Base-by-base conservation (phyloP, 2,329 filamentous ascomycete genomes). In the Lanzia echinophila region DNA sequence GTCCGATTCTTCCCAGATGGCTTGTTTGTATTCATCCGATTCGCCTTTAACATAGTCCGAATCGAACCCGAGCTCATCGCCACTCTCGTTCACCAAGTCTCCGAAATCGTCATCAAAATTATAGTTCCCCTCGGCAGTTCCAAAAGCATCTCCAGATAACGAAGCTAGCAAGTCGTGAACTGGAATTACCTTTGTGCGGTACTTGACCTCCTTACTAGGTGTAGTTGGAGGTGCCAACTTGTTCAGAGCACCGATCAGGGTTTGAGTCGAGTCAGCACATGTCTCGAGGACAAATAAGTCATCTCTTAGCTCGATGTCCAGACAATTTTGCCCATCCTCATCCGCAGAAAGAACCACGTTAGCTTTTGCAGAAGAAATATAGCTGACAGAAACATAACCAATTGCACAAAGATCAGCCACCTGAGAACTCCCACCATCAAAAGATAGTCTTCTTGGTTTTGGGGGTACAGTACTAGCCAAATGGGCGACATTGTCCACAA, bases 221-320 rank as follows among this genome's bases (percentile, higher is more conserved):
- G 50, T 13, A 0, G 90, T 84, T 1, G 94, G 92, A 4, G 92
- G 94, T 36, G 85, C 83, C 4, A 99, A 76, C 0, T 87, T 90
- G 63, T 87, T 89, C 15, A 91, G 72, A 41, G 95, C 79, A 2
- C 81, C 78, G 50, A 96, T 86, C 13, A 99, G 77, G 0, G 94
- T 99, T 68, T 96, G 90, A 0, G 90, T 97, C 1, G 94, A 99
- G 70, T 99, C 94, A 31, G 94, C 94, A 65, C 95, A 99, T 1
- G 91, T 95, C 70, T 99, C 94, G 6, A 99, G 73, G 33, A 99
- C 85, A 50, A 99, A 76, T 1, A 99, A 77, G 60, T 95, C 87
- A 64, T 96, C 91, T 57, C 83, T 83, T 45, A 97, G 73, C 59
- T 95, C 88, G 1, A 96, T 77, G 61, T 94, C 86, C 13, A 96